Base-by-base conservation (phyloP, 2,329 filamentous ascomycete genomes). In the Davidsoniella neocaledoniae region DNA sequence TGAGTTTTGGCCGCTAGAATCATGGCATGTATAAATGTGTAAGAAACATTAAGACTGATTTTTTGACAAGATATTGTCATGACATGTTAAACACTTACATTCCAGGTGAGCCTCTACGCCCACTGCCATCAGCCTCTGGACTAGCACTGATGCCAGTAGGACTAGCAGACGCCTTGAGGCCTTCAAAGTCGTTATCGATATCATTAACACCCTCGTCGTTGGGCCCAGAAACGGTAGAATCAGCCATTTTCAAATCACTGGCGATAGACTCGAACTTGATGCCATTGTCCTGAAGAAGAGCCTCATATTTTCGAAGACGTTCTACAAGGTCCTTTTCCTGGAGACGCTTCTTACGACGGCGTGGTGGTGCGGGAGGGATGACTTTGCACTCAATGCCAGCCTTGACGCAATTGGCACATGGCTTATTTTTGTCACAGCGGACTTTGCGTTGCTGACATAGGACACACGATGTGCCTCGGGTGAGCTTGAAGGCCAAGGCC, bases 371-470 rank as follows among this genome's bases (percentile, higher is more conserved):
- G 56, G 76, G 66, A 58, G 76, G 66, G 55, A 74, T 63, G 6
- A 79, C 73, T 37, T 71, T 69, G 59, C 79, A 86, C 56, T 83
- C 73, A 29, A 72, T 72, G 19, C 69, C 65, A 48, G 74, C 71
- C 62, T 74, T 80, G 59, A 77, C 66, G 59, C 82, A 54, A 62
- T 81, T 81, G 57, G 73, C 68, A 59, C 83, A 86, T 14, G 82
- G 82, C 62, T 79, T 79, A 56, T 72, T 76, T 63, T 81, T 81
- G 62, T 86, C 78, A 62, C 83, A 86, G 53, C 79, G 79, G 40
- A 86, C 73, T 61, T 86, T 86, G 54, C 81, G 76, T 60, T 83
- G 81, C 60, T 87, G 82, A 59, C 84, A 90, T 17, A 79, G 69
- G 12, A 85, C 71, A 58, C 84, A 90, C 53, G 73, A 76, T 54